Conservation (phyloP, 768 basidiomycete genomes). For the Suillus weaverae region DNA sequence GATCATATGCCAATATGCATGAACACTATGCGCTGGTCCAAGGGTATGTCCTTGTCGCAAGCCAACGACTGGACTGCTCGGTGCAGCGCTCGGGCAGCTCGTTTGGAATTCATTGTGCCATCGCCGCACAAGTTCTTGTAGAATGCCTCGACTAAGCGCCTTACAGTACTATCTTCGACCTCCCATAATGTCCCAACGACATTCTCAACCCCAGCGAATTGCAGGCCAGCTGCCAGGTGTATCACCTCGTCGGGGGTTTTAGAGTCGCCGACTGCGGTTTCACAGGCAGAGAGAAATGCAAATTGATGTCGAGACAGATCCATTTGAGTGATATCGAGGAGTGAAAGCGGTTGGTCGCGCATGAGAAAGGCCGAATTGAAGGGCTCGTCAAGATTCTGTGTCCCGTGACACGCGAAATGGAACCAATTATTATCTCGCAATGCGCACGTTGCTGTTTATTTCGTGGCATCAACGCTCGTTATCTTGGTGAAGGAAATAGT, state of each 20-base stretch:
- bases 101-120: conserved; percentile 4
- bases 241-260: conserved; percentile 19
- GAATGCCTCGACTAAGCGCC: background rate
- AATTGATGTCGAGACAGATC: conserved; percentile 4
- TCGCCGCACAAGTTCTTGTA: background rate
- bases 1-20: conserved; percentile 9
- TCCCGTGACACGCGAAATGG: conserved; percentile 23
- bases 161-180: conserved; percentile 2
- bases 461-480: background rate
- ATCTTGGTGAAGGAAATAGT: conserved; percentile 2
- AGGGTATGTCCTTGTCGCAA: background rate
- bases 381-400: conserved; percentile 6
- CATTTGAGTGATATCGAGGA: conserved; percentile 7
- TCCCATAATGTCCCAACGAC: conserved; percentile 26
- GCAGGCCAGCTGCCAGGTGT: conserved; percentile 25
- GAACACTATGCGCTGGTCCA: conserved; percentile 10
- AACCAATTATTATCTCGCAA: conserved; percentile 12
- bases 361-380: conserved; percentile 12
- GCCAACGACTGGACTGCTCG: background rate
- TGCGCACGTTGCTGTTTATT: too few species aligned
- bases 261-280: background rate
- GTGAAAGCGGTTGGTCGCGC: conserved; percentile 2
- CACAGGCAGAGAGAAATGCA: conserved; percentile 24
- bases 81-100: conserved; percentile 9
- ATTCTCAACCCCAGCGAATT: conserved; percentile 19